phyloP scores from a whole-genome alignment of 2,329 filamentous ascomycete genomes.

The Byssoonygena ceratinophila region DNA sequence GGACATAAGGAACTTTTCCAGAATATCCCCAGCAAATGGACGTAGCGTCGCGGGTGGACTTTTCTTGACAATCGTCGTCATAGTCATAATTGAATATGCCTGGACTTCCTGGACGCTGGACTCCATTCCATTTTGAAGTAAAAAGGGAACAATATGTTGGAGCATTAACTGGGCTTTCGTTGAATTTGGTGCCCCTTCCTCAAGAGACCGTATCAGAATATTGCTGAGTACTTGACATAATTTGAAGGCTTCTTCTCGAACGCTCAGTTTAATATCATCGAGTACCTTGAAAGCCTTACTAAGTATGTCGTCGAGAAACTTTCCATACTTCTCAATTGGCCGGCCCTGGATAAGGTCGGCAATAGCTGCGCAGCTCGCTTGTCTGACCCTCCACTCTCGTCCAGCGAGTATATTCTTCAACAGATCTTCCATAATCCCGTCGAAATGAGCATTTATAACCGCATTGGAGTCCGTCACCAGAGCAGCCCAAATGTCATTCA shows the following conservation, averaged over 20 bases:
- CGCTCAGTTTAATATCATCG: constrained; percentile 90
- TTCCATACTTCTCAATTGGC: constrained; percentile 64
- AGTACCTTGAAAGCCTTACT: constrained; percentile 76
- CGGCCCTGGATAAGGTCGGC: constrained; percentile 77
- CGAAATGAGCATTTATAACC: constrained; percentile 71
- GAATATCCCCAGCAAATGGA: constrained; percentile 69
- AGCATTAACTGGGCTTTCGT: constrained; percentile 70
- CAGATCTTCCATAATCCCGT: constrained; percentile 78
- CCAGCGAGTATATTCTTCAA: constrained; percentile 68
- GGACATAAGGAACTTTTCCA: constrained; percentile 69
- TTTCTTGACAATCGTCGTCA: constrained; percentile 83
- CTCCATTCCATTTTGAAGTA: constrained; percentile 79
- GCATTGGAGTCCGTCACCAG: constrained; percentile 78
- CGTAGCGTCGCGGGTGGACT: constrained; percentile 63
- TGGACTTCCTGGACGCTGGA: constrained; percentile 82
- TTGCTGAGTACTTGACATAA: constrained; percentile 78
- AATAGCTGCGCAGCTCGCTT: constrained; percentile 85
- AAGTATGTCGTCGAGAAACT: constrained; percentile 78
- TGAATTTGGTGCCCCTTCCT: constrained; percentile 57
- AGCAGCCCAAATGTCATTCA: constrained; percentile 96
- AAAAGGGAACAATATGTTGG: constrained; percentile 75
- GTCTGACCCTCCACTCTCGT: constrained; percentile 83
- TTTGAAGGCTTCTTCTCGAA: constrained; percentile 67
- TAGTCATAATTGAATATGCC: constrained; percentile 66
- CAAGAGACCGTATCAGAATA: constrained; percentile 72